Evolutionary conservation across 257 asterid species (phyloP).

Genomic region (Solanum pennellii): DNA sequence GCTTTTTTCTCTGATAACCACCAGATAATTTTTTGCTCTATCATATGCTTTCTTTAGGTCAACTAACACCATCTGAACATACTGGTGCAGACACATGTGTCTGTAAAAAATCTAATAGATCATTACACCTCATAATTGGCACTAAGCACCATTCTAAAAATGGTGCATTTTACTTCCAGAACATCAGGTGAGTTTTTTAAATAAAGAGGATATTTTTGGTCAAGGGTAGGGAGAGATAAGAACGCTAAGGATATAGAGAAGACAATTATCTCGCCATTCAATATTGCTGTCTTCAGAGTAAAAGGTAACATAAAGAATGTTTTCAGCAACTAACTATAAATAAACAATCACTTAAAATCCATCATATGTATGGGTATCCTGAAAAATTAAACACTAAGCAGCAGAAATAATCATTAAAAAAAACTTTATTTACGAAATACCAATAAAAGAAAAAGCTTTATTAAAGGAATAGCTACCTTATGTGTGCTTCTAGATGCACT

Average conservation of each 20-base stretch:
- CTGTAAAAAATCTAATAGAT: not conserved
- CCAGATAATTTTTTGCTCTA: not conserved
- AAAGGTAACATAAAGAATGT: not conserved
- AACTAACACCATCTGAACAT: not conserved
- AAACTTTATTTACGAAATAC: not conserved
- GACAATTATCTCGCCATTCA: not conserved
- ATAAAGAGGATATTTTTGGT: not conserved
- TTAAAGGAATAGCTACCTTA: slow-evolving; percentile 32
- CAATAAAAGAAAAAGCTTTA: not conserved
- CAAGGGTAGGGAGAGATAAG: not conserved
- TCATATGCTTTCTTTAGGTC: not conserved
- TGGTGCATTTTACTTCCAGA: not conserved
- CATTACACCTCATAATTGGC: not conserved
- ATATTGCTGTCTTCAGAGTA: not conserved
- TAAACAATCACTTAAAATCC: not conserved
- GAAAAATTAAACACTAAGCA: not conserved
- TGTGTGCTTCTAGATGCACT: slow-evolving; percentile 40
- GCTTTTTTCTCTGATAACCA: not conserved
- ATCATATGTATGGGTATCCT: not conserved
- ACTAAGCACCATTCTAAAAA: not conserved
- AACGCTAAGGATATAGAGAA: not conserved
- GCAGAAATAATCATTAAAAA: not conserved
- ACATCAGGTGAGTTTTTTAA: not conserved
- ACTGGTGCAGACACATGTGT: not conserved
- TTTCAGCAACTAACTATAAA: not conserved